phyloP scores from a whole-genome alignment of 768 basidiomycete genomes.

The Lepiota venenata region DNA sequence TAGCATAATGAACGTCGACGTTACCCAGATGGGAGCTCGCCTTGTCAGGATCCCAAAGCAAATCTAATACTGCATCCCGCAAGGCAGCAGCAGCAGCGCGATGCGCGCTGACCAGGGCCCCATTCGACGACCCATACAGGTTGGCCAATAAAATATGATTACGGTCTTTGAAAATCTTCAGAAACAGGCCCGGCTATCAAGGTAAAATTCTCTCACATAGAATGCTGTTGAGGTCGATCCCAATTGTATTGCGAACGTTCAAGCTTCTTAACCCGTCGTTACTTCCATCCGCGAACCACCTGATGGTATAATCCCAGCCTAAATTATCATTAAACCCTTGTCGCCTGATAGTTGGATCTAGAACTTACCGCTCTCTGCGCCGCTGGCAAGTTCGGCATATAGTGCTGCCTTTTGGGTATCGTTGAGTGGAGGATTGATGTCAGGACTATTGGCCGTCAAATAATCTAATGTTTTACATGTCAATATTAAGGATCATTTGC shows the following conservation, averaged over 20 bases:
- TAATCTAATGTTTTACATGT: conserved; percentile 53
- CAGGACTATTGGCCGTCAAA: conserved; percentile 66
- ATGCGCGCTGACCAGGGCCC: conserved; percentile 45
- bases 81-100: conserved; percentile 51
- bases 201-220: conserved; percentile 52
- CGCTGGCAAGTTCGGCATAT: conserved; percentile 87
- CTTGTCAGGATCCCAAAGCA: conserved; percentile 79
- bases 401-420: conserved; percentile 56
- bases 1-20: background rate
- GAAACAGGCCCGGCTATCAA: conserved; percentile 3
- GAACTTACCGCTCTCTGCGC: conserved; percentile 73
- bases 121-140: conserved; percentile 52
- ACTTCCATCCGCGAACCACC: conserved; percentile 39
- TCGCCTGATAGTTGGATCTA: conserved; percentile 10
- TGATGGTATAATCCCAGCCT: conserved; percentile 52
- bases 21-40: conserved; percentile 18
- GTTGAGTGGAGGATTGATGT: conserved; percentile 50
- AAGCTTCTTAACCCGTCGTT: conserved; percentile 57
- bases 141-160: conserved; percentile 56
- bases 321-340: background rate
- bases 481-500: background rate
- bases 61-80: conserved; percentile 73
- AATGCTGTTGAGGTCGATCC: conserved; percentile 82
- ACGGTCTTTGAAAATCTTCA: conserved; percentile 44
- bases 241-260: conserved; percentile 66